A percentile compares a stretch with the other conserved stretches of the same genome.
These are phyloP conservation scores for Ottelia alismoides DNA, from an alignment of 106 monocot species.

Conservation along the genomic window DNA sequence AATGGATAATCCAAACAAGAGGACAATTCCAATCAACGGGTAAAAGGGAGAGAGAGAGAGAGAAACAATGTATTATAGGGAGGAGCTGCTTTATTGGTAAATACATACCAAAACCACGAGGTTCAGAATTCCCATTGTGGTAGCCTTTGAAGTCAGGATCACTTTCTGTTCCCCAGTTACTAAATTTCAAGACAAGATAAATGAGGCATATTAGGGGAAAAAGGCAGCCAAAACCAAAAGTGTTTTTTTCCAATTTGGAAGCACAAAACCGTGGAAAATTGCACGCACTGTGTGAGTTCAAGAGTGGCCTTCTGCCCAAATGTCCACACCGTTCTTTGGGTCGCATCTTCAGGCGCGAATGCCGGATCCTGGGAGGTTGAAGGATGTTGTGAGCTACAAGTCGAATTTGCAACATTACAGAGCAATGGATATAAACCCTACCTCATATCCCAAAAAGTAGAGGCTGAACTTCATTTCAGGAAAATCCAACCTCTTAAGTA, in stretches of 20 bases:
- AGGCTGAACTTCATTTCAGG: constrained; percentile 96
- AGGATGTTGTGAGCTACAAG: constrained; percentile 5
- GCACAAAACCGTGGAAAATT: no score
- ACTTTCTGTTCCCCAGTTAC: constrained; percentile 98
- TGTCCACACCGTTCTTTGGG: constrained; percentile 71
- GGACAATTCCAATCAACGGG: no score
- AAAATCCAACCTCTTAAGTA: constrained; percentile 92
- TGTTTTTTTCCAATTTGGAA: no score
- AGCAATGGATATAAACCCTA: constrained; percentile 5
- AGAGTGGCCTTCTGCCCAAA: constrained; percentile 90
- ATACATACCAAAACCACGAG: constrained; percentile 92
- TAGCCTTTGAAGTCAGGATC: constrained; percentile 98
- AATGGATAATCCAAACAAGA: no score
- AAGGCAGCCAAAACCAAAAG: no score
- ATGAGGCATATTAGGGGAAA: background rate
- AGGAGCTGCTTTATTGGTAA: background rate
- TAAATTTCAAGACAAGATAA: constrained; percentile 10
- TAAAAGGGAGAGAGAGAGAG: background rate
- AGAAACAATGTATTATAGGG: no score
- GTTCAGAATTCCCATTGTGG: constrained; percentile 96
- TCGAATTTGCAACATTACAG: background rate
- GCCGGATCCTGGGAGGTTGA: constrained; percentile 38
- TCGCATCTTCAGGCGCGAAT: constrained; percentile 62
- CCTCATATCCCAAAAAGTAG: constrained; percentile 98
- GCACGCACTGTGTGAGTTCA: constrained; percentile 98